Conservation (phyloP, 768 basidiomycete species). For the Chalciporus pseudorubinellus region DNA sequence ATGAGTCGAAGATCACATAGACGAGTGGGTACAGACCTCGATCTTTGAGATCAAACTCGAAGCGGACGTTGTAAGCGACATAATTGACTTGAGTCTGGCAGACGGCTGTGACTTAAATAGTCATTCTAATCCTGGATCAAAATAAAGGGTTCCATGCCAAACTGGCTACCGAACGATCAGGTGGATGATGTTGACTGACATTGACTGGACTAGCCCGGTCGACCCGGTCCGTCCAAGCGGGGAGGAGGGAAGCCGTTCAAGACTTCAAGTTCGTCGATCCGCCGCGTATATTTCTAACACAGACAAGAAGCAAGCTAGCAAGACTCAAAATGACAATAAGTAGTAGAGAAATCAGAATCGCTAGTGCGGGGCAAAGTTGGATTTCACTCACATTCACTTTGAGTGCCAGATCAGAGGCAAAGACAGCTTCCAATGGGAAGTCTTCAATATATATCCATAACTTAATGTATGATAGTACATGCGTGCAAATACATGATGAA, state of each 20-base stretch:
- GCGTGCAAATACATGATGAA: constrained; percentile 16
- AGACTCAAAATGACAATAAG: too few species aligned
- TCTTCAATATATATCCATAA: constrained; percentile 6
- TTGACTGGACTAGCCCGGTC: too few species aligned
- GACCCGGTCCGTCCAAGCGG: too few species aligned
- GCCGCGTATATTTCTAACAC: too few species aligned
- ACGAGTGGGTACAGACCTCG: constrained; percentile 18
- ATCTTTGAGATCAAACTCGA: constrained; percentile 28
- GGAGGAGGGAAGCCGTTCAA: too few species aligned
- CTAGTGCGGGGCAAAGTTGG: too few species aligned
- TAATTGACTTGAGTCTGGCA: background rate
- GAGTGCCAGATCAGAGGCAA: too few species aligned
- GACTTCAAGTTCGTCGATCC: too few species aligned
- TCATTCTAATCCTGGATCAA: background rate
- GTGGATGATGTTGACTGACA: too few species aligned
- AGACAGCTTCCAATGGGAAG: background rate
- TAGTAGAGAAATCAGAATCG: too few species aligned
- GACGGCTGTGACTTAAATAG: background rate
- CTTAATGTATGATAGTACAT: constrained; percentile 19
- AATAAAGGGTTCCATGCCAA: background rate
- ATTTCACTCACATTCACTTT: too few species aligned
- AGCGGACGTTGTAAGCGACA: constrained; percentile 15
- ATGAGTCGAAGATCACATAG: background rate
- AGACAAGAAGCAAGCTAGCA: too few species aligned
- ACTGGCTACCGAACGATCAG: background rate